Base-by-base conservation (phyloP, 192 early-diverging fungal species). In the Podila horticola region DNA sequence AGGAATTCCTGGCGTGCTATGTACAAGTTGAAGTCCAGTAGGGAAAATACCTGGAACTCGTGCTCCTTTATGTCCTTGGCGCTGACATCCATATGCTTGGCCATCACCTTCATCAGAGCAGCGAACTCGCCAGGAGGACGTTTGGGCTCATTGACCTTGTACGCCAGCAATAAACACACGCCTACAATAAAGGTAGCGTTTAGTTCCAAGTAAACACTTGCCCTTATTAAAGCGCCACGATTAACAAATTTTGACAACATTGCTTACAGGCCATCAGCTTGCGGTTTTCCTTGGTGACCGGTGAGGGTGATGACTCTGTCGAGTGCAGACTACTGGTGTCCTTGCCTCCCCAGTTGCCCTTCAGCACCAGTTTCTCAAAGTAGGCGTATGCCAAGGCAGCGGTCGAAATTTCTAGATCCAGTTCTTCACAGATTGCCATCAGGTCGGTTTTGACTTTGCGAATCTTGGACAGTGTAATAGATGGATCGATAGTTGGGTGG, bases 291-390 rank as follows among this genome's bases (percentile, higher is more conserved):
- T 66, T 74, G 12, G 74, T 67, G 1, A 81, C 77, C 13, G 71
- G 62, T 5, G 74, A 83, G 4, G 64, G 22, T 1, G 33, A 66
- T 10, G 74, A 66, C 8, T 79, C 72, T 12, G 72, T 55, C 1
- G 70, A 61, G 38, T 36, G 38, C 6, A 79, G 17, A 3, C 62
- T 28, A 22, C 45, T 60, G 26, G 31, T 41, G 1, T 74, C 72
- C 30, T 74, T 81, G 22, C 60, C 70, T 30, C 62, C 61, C 66
- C 74, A 70, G 58, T n/a, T 74, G 76, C 88, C 93, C 84, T 94
- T 95, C 41, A 95, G 69, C 28, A 97, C 87, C 8, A 99, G 90
- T 79, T 98, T 99, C 79, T 99, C 98, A 84, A 99, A 95, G 79
- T 96, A 98, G 1, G 95, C 96, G 87, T 92, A 97, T 20, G 94